Evolutionary conservation across 139 green algal species (phyloP).

Genomic region (Micractinium sp.): DNA sequence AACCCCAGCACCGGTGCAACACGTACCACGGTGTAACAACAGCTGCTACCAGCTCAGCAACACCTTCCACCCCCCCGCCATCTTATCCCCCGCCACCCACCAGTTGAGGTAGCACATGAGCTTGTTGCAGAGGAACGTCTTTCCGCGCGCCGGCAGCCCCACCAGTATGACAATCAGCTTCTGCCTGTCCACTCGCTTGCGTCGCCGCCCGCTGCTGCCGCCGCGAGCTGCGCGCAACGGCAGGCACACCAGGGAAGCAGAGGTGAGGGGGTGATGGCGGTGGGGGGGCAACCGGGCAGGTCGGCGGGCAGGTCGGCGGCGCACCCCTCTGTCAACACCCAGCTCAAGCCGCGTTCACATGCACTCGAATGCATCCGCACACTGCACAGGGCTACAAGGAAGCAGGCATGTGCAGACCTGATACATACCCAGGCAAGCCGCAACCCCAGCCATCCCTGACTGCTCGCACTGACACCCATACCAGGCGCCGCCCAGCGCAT

Average conservation of each 20-base stretch:
- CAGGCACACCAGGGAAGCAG: no score
- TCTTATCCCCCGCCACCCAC: constrained; percentile 36
- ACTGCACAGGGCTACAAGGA: background rate
- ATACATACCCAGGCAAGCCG: background rate
- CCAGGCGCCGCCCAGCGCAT: background rate
- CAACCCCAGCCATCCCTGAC: no score
- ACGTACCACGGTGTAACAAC: no score
- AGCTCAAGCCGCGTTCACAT: no score
- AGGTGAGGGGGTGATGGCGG: no score
- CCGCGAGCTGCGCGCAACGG: background rate
- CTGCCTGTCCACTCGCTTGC: constrained; percentile 62
- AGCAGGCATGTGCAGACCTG: background rate
- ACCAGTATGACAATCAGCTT: constrained; percentile 91
- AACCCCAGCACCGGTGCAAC: no score
- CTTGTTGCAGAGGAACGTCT: constrained; percentile 96
- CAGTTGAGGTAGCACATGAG: constrained; percentile 87
- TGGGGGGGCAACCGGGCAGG: no score
- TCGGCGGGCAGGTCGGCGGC: no score
- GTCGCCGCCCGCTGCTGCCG: background rate
- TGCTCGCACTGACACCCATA: background rate
- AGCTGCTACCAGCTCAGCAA: background rate
- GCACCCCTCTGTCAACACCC: no score
- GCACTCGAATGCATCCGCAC: background rate
- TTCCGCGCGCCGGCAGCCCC: constrained; percentile 88
- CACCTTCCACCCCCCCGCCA: background rate